Conservation (phyloP, 805 yeast species). For the Kodamaea hsintzibuensis region DNA sequence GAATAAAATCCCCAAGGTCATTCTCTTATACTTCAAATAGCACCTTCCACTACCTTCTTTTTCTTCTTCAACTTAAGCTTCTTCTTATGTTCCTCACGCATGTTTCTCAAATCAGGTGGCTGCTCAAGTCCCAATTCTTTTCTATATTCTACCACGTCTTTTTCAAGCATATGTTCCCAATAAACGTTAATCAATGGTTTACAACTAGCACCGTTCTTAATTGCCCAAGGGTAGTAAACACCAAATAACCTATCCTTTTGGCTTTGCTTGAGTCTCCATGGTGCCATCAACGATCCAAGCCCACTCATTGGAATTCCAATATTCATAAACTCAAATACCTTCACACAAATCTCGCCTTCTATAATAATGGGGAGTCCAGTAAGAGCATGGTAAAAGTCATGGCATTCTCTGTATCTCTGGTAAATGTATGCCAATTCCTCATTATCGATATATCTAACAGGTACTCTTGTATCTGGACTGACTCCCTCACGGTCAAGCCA, state of each 20-base stretch:
- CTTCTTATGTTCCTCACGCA: conserved; percentile 48
- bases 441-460: conserved; percentile 84
- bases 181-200: conserved; percentile 82
- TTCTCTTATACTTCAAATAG: no score
- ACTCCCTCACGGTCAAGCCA: conserved; percentile 90
- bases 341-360: conserved; percentile 96
- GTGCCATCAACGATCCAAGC: conserved; percentile 87
- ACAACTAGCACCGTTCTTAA: conserved; percentile 67
- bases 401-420: conserved; percentile 94
- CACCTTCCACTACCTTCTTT: background rate
- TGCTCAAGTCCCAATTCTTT: conserved; percentile 66
- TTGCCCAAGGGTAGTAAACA: conserved; percentile 87
- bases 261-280: conserved; percentile 64
- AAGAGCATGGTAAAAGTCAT: conserved; percentile 92
- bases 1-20: no score
- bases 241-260: conserved; percentile 65
- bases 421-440: conserved; percentile 90
- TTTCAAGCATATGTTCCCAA: conserved; percentile 83
- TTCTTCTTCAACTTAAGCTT: conserved; percentile 6
- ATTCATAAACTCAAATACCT: conserved; percentile 88
- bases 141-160: conserved; percentile 73
- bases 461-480: conserved; percentile 89
- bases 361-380: conserved; percentile 87
- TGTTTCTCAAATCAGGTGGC: conserved; percentile 71
- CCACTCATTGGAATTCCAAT: conserved; percentile 96